Evolutionary conservation across 257 asterid species (phyloP).

Genomic region (Pogostemon cablin): DNA sequence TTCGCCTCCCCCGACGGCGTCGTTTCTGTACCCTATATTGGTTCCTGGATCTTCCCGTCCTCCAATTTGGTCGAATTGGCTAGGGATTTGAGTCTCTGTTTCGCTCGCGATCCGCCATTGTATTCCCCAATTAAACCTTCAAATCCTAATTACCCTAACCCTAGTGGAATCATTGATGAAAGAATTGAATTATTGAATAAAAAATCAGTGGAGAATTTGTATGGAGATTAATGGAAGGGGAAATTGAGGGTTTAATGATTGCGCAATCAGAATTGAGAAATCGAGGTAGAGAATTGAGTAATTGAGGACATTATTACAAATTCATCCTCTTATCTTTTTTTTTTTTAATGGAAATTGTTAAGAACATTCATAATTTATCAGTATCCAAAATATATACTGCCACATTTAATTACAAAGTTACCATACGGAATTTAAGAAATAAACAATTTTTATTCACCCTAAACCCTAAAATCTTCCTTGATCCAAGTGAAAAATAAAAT

Average conservation of each 20-base stretch:
- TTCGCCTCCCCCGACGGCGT: constrained; percentile 87
- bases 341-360: no score
- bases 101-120: constrained; percentile 88
- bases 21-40: constrained; percentile 74
- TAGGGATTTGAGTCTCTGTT: constrained; percentile 57
- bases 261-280: constrained; percentile 65
- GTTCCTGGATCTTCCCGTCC: constrained; percentile 81
- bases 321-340: no score
- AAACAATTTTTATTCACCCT: no score
- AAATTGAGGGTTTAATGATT: constrained; percentile 73
- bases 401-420: no score
- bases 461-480: no score
- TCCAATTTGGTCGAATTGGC: constrained; percentile 78
- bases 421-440: no score
- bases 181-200: constrained; percentile 66
- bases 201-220: constrained; percentile 59
- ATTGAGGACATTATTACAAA: constrained; percentile 38
- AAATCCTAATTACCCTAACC: constrained; percentile 38
- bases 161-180: constrained; percentile 58
- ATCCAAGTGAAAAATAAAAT: no score
- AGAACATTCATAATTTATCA: no score
- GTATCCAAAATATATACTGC: no score
- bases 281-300: constrained; percentile 62
- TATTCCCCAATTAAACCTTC: constrained; percentile 65
- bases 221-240: constrained; percentile 69